Evolutionary conservation across 2,329 filamentous ascomycete genomes (phyloP), one percentile per base, ranked within the genome.

Genomic region (Colletotrichum euphorbiae): DNA sequence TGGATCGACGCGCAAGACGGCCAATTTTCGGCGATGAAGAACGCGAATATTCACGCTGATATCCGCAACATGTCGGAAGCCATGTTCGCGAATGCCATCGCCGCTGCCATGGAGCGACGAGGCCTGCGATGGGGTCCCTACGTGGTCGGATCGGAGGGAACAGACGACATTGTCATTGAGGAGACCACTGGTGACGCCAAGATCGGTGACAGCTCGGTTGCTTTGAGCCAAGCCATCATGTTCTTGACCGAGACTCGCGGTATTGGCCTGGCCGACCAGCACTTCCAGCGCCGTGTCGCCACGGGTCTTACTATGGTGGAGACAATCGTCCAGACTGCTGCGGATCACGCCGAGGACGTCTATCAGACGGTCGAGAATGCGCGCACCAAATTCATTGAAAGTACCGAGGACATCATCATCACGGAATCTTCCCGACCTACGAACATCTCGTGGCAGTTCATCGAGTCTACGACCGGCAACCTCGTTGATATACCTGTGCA

Each of bases 1-100:
- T 71, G 69, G 67, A 62, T 74, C 11, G 69, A 70, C 6, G 74
- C 71, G 1, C 67, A 75, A 1, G 76, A 78, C 42, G 75, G 74
- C 1, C 71, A 76, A 1, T 78, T 77, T 50, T 77, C 77, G 0
- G 76, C 77, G 1, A 76, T 76, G 2, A 78, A 78, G 70, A 78
- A 78, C 24, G 57, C 77, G 4, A 78, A 78, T 6, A 78, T 78
- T 48, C 70, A 78, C 55, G 38, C 67, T 8, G 67, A 71, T 15
- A 78, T 78, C 11, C 72, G 77, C 7, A 62, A 71, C 3, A 38
- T 78, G 3, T 75, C 76, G 0, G 77, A 78, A 45, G 52, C 71
- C 17, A 11, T 78, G 0, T 78, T 78, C 58, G 72, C 74, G 0
- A 72, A 72, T 17, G 73, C 70, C 0, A 73, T 78, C 4, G 76